Evolutionary conservation across 2,329 filamentous ascomycete species (phyloP), one percentile per base, ranked within the genome.

Genomic region (Dothideomycetes sp.): DNA sequence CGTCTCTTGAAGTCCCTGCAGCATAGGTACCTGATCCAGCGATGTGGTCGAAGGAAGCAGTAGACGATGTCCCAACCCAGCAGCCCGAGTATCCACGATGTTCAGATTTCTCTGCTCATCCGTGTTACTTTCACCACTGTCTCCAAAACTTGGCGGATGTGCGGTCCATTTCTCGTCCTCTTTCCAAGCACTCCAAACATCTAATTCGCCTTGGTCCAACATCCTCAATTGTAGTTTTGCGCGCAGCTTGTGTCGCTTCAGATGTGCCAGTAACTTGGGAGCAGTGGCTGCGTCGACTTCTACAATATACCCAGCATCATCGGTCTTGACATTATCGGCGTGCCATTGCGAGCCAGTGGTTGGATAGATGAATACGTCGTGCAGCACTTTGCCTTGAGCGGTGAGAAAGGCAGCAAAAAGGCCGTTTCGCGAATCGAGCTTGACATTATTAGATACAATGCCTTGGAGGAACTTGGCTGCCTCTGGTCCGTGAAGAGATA

Each of bases 341-440:
- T 59, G 54, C 52, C 53, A 57, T 23, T 41, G 37, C 7, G 58
- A 52, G 15, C 56, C 54, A 32, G 63, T 54, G 48, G 75, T 64
- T 0, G 79, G 81, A 67, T 94, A 95, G 33, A 98, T 70, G 61
- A 96, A 94, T 38, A 87, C 82, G 64, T 98, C 91, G 65, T 89
- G 76, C 30, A 95, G 67, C 8, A 98, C 74, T 43, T 88, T 76
- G 29, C 91, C 91, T 23, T 63, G 62, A 6, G 89, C 85, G 50
- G 83, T 94, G 29, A 98, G 70, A 54, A 98, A 94, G 0, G 80
- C 85, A 5, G 82, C 73, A 62, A 94, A 96, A 59, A 82, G 79
- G 4, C 78, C 80, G 1, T 65, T 62, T 3, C 51, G 53, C 17
- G 61, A 60, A 2, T 63, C 47, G 6, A 51, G 42, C 11, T 35